Base-by-base conservation (phyloP, 306 rosid genomes). In the Canavalia ensiformis region DNA sequence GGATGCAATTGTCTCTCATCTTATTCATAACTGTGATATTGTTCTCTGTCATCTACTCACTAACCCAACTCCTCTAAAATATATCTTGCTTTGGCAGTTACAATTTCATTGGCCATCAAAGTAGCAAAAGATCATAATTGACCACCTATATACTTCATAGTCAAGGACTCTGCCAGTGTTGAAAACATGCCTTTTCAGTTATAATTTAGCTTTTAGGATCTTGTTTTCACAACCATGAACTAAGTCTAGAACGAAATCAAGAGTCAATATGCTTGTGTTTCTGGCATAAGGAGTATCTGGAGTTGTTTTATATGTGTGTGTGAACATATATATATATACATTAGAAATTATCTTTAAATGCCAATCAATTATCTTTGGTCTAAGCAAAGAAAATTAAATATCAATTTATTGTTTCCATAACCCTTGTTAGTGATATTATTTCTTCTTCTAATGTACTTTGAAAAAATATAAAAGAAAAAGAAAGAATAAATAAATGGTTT, bases 141-240 rank as follows among this genome's bases (percentile, higher is more conserved):
- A 18, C 25, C 25, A 18, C 25, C 25, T 18, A 18, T 18, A 18
- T 18, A 18, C 25, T 18, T 18, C 25, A 18, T 18, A 18, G 25
- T 18, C 0, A 18, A 18, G 25, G 25, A 18, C 25, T 18, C 0
- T 18, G 25, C 25, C 25, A 18, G 25, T 18, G 25, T 18, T 18
- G 25, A 18, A 18, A 18, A 18, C 25, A 18, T 18, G 25, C 25
- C 25, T 18, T 18, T 18, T 18, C 25, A 18, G 25, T 18, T 18
- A 18, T 18, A 18, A 18, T 18, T 18, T 18, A 18, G 25, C 25
- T 18, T 18, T 18, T 18, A 18, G 25, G 25, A 18, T 67, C 49
- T 10, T 7, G 8, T 41, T 68, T 31, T 78, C 64, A 59, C 28
- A 68, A 46, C 62, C 83, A 57, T 58, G n/a, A 68, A 78, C 45